Evolutionary conservation across 2,329 filamentous ascomycete genomes (phyloP), one percentile per base, ranked within the genome.

Genomic region (Lachnellula hyalina): DNA sequence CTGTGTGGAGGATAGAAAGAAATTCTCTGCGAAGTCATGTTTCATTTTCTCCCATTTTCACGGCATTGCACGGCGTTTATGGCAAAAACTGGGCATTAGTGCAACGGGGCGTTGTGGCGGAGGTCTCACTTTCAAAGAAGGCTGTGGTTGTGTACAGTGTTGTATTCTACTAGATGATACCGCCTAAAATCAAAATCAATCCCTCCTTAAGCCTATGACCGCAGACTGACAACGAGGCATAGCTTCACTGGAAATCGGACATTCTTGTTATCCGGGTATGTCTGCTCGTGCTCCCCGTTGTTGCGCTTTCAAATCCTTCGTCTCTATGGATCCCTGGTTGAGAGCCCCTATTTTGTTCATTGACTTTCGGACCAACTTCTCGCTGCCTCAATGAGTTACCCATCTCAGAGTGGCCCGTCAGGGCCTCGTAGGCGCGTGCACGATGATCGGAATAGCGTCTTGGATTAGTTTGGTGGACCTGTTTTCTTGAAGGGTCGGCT

Each of bases 101-200:
- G 41, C 41, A 44, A 21, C 21, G n/a, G 17, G 19, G 41, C 5
- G 15, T 11, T 44, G 41, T 32, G 21, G 46, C 35, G 34, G 51
- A 42, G 45, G 45, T 48, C 34, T 45, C 38, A 44, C 38, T 23
- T 14, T 19, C 12, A 35, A 44, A 40, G 23, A 7, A 28, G 9
- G 19, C 28, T 4, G n/a, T 12, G 12, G 23, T 47, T 51, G 51
- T 52, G 47, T 57, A 54, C 21, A 52, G 51, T 54, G 48, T 46
- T 57, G 44, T 57, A 41, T 49, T 47, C 32, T 40, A 28, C 25
- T 41, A 42, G 35, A 49, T 47, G 53, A 48, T 52, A 52, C 36
- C 23, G 35, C 44, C 21, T 19, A 44, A 32, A 35, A 35, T 47
- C 12, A 40, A 32, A 32, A 32, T 32, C 25, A 32, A 32, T 32